These are phyloP conservation scores for Glarea lozoyensis DNA, from an alignment of 495 filamentous ascomycete genomes.

Conservation along the genomic window DNA sequence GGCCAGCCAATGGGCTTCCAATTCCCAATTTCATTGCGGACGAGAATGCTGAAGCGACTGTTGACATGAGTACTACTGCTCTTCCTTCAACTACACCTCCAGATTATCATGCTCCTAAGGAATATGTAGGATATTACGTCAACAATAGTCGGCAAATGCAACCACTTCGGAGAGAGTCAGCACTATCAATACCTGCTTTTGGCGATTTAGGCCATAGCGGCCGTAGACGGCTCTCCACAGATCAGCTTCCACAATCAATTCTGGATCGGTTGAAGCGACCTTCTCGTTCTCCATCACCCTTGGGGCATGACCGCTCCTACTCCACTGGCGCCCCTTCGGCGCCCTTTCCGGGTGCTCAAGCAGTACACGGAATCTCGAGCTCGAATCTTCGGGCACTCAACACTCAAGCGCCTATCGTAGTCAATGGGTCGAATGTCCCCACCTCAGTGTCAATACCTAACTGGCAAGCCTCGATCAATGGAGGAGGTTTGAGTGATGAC, in stretches of 20 bases:
- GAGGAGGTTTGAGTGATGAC: slow-evolving; percentile 11
- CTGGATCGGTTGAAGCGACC: slow-evolving; percentile 40
- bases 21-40: slow-evolving; percentile 42
- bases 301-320: slow-evolving; percentile 35
- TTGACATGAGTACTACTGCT: slow-evolving; percentile 2
- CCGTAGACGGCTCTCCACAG: slow-evolving; percentile 37
- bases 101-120: too few relatives aligned
- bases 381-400: slow-evolving; percentile 15
- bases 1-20: slow-evolving; percentile 31
- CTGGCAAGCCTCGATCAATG: slow-evolving; percentile 14
- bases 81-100: slow-evolving; percentile 15
- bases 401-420: slow-evolving; percentile 32
- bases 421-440: slow-evolving; percentile 35
- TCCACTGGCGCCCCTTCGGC: slow-evolving; percentile 33
- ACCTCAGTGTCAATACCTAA: slow-evolving; percentile 14
- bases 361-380: slow-evolving; percentile 16
- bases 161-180: slow-evolving; percentile 23
- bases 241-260: slow-evolving; percentile 39
- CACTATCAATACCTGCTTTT: slow-evolving; percentile 31
- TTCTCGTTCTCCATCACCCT: slow-evolving; percentile 46
- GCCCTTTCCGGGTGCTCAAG: slow-evolving; percentile 19
- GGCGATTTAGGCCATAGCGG: slow-evolving; percentile 31
- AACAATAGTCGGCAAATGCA: slow-evolving; percentile 25
- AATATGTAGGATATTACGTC: slow-evolving; percentile 34
- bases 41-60: slow-evolving; percentile 26